Evolutionary conservation across 306 rosid genomes (phyloP), one percentile per base, ranked within the genome.

Genomic region (Sesbania bispinosa): DNA sequence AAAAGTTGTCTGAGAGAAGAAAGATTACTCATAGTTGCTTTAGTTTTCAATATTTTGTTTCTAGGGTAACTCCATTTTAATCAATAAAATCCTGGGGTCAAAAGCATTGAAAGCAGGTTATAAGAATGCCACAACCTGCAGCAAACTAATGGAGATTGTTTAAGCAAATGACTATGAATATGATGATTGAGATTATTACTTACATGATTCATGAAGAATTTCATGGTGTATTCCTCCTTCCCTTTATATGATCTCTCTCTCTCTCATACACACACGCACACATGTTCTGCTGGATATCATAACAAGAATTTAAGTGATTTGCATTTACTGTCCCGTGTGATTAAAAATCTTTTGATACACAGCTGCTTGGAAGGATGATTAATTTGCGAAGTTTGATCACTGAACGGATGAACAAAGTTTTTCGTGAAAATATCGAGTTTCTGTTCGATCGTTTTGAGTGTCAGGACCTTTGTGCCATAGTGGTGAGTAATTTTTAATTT

Each of bases 361-460:
- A 94, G 98, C 82, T 94, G 52, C 98, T 94, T 75, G 98, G 98
- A 74, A 94, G 98, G 87, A 90, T 88, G 66, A 79, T 94, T 73
- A 85, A 94, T 76, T 80, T 94, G 79, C 86, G 97, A 79, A 90
- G 96, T 79, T 84, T 90, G 88, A 85, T 90, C 73, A 77, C 83
- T 38, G 94, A 89, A 73, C 74, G 90, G 81, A 87, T 94, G 92
- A 94, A 87, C 86, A 94, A 87, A 81, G 73, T 79, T 80, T 94
- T 94, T 76, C 88, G 97, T 41, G 95, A 90, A 69, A 94, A 94
- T 83, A 88, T 94, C 15, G 98, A 94, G 88, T 94, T 90, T 81
- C 84, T 94, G 55, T 94, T 85, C 79, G 98, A 90, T 81, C 94
- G 98, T 65, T 94, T 94, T 51, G 98, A 94, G 86, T 94, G 96